phyloP scores from a whole-genome alignment of 148 eudicot species.

The Chenopodium quinoa region DNA sequence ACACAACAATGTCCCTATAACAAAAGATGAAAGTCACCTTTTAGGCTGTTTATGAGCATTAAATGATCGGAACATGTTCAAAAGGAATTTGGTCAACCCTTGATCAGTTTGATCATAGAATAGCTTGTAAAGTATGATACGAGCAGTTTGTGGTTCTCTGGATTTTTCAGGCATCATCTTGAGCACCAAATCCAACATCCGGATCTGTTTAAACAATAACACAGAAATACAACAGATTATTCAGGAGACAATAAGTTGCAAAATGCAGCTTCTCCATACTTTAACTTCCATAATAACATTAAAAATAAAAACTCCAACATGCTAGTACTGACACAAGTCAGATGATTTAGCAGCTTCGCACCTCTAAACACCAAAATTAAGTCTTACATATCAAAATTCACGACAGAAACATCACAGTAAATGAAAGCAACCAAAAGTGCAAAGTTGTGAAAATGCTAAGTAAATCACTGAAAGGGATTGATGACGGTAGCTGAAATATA shows the following conservation, averaged over 20 bases:
- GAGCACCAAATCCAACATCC: constrained; percentile 86
- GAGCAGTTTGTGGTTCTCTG: constrained; percentile 82
- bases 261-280: not conserved
- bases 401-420: not conserved
- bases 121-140: constrained; percentile 84
- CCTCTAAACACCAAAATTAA: not conserved
- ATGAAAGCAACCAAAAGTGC: not conserved
- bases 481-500: not conserved
- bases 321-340: not conserved
- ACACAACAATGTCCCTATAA: not conserved
- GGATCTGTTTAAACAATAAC: constrained; percentile 53
- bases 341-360: not conserved
- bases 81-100: constrained; percentile 87
- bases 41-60: constrained; percentile 85
- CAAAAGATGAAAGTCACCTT: constrained; percentile 46
- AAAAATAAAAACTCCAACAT: not conserved
- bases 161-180: constrained; percentile 79
- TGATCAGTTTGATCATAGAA: constrained; percentile 99
- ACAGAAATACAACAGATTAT: not conserved
- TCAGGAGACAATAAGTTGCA: not conserved
- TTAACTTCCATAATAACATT: not conserved
- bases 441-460: not conserved
- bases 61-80: constrained; percentile 79
- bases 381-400: not conserved
- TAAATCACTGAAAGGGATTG: not conserved